A percentile compares a stretch with the other conserved stretches of the same genome.
Evolutionary conservation across 1,284 basidiomycete genomes (phyloP).

Genomic region (Spongispora temasekensis): DNA sequence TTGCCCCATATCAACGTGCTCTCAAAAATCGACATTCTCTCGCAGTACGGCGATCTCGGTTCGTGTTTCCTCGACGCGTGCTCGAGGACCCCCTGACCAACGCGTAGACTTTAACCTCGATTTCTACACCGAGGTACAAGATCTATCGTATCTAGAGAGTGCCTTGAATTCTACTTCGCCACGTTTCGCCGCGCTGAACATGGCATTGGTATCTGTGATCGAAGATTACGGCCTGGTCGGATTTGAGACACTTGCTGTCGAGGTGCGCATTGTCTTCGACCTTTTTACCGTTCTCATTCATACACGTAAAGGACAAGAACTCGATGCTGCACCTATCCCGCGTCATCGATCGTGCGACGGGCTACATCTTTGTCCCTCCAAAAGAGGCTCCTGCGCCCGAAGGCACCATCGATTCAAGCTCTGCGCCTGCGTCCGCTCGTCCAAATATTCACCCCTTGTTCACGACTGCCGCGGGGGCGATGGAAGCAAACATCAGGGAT

Average conservation of each 20-base stretch:
- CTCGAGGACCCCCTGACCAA: constrained; percentile 4
- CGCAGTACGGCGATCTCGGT: constrained; percentile 89
- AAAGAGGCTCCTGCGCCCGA: constrained; percentile 49
- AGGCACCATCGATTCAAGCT: constrained; percentile 49
- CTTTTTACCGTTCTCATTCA: background rate
- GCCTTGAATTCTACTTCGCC: constrained; percentile 65
- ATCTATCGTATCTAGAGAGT: constrained; percentile 87
- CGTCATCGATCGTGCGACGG: constrained; percentile 85
- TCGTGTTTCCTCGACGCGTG: constrained; percentile 1
- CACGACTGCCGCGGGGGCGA: constrained; percentile 60
- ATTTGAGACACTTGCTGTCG: constrained; percentile 96
- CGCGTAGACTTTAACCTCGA: constrained; percentile 90
- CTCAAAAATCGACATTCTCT: constrained; percentile 91
- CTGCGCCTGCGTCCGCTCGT: constrained; percentile 41
- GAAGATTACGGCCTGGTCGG: constrained; percentile 95
- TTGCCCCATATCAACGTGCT: constrained; percentile 97
- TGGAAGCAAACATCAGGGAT: constrained; percentile 66
- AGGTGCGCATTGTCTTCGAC: constrained; percentile 51
- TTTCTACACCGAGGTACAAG: constrained; percentile 98
- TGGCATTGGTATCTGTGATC: constrained; percentile 87
- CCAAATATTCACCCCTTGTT: constrained; percentile 71
- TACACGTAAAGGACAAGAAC: constrained; percentile 72
- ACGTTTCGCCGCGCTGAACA: constrained; percentile 79
- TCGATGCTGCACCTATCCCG: constrained; percentile 89
- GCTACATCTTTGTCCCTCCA: constrained; percentile 81